These are phyloP conservation scores for Ceratocystis variospora DNA, from an alignment of 2,329 filamentous ascomycete species.

Conservation along the genomic window DNA sequence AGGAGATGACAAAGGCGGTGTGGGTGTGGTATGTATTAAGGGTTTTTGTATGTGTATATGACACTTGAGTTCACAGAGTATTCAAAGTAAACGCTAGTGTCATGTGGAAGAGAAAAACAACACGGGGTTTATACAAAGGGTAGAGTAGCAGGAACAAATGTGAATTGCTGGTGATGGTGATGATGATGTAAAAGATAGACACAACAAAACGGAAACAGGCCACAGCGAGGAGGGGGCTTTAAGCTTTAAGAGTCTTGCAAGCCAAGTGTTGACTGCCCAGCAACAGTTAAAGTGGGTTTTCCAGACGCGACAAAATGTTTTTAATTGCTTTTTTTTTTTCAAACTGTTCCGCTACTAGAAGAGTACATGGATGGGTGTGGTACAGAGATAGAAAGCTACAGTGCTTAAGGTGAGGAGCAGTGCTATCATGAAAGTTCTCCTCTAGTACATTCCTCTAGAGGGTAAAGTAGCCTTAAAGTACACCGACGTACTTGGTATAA, in stretches of 20 bases:
- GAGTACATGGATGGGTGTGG: background rate
- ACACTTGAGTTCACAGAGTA: too few relatives aligned
- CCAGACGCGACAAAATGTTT: background rate
- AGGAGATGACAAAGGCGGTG: background rate
- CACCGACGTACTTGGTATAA: background rate
- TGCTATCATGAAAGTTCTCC: background rate
- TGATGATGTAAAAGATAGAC: slow-evolving; percentile 2
- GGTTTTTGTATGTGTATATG: too few relatives aligned
- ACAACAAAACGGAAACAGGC: background rate
- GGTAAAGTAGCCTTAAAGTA: too few relatives aligned
- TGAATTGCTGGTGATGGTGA: slow-evolving; percentile 21
- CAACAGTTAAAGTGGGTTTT: background rate
- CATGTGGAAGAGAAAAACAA: too few relatives aligned
- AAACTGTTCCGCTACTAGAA: background rate
- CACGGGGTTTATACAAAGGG: too few relatives aligned
- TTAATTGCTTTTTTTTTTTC: background rate
- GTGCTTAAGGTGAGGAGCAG: background rate
- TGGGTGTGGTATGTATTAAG: background rate
- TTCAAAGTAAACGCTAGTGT: too few relatives aligned
- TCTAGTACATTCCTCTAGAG: background rate
- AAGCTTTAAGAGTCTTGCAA: background rate
- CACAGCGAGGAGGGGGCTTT: slow-evolving; percentile 1
- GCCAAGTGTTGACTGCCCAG: background rate
- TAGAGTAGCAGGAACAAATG: background rate
- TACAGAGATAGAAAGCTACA: slow-evolving; percentile 9